Evolutionary conservation across 2,329 filamentous ascomycete species (phyloP).

Genomic region (Coccinonectria pachysandricola): DNA sequence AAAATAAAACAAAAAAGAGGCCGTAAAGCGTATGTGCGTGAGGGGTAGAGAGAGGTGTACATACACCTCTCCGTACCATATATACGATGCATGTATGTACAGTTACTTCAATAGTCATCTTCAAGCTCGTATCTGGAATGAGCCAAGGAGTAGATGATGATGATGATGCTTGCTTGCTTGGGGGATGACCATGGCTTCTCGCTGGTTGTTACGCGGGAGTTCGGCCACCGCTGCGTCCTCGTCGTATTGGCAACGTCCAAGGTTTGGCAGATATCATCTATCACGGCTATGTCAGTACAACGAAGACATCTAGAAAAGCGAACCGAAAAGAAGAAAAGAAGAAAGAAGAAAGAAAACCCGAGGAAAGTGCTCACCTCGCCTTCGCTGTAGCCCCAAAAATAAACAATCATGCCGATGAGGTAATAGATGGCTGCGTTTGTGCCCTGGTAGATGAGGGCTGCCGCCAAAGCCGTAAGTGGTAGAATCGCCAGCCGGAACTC

Average conservation of each 20-base stretch:
- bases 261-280: slow-evolving; percentile 59
- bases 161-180: slow-evolving; percentile 7
- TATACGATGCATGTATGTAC: too few relatives aligned
- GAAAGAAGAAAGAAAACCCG: too few relatives aligned
- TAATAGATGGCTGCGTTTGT: slow-evolving; percentile 93
- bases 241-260: slow-evolving; percentile 57
- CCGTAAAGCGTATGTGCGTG: too few relatives aligned
- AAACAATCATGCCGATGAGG: slow-evolving; percentile 70
- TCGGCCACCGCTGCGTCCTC: slow-evolving; percentile 20
- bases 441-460: slow-evolving; percentile 77
- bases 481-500: slow-evolving; percentile 75
- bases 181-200: slow-evolving; percentile 1
- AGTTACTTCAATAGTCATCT: too few relatives aligned
- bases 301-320: background rate
- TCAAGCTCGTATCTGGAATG: too few relatives aligned
- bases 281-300: slow-evolving; percentile 4
- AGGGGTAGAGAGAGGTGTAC: too few relatives aligned
- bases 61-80: too few relatives aligned
- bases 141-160: too few relatives aligned
- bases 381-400: slow-evolving; percentile 96
- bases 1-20: too few relatives aligned
- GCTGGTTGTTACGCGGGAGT: slow-evolving; percentile 16
- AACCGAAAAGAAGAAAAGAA: background rate
- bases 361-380: slow-evolving; percentile 77
- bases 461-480: slow-evolving; percentile 64